phyloP scores from a whole-genome alignment of 1,284 basidiomycete genomes.

The Meripilus lineatus region DNA sequence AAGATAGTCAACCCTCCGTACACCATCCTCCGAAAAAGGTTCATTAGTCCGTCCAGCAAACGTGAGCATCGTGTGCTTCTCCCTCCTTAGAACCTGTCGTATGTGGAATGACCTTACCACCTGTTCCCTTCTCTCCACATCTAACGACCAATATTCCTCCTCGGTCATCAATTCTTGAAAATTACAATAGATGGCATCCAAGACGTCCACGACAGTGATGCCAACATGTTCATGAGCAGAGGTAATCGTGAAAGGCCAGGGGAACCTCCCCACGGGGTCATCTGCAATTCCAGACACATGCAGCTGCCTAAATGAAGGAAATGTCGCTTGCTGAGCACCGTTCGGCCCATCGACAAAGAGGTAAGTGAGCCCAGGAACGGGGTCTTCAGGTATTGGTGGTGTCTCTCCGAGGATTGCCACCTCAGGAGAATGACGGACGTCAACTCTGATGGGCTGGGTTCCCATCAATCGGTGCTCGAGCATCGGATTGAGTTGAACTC shows the following conservation, averaged over 20 bases:
- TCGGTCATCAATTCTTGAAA: slow-evolving; percentile 38
- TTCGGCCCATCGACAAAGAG: slow-evolving; percentile 33
- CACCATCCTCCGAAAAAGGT: slow-evolving; percentile 30
- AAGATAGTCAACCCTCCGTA: slow-evolving; percentile 48
- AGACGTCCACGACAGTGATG: slow-evolving; percentile 47
- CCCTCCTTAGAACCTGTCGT: slow-evolving; percentile 30
- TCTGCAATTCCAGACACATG: slow-evolving; percentile 47
- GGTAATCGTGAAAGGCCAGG: slow-evolving; percentile 48
- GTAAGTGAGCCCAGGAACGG: slow-evolving; percentile 19
- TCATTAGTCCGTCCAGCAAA: slow-evolving; percentile 7
- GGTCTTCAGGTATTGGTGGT: slow-evolving; percentile 5
- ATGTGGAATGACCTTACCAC: too few relatives aligned
- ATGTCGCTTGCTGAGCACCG: slow-evolving; percentile 51
- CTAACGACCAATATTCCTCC: slow-evolving; percentile 33
- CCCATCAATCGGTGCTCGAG: slow-evolving; percentile 42
- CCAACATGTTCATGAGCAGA: slow-evolving; percentile 29
- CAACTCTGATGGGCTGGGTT: slow-evolving; percentile 41
- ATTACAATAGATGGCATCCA: slow-evolving; percentile 39
- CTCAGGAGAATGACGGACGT: slow-evolving; percentile 31
- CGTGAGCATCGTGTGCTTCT: slow-evolving; percentile 13
- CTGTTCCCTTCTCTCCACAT: slow-evolving; percentile 27
- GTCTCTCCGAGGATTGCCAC: slow-evolving; percentile 12
- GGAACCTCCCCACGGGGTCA: slow-evolving; percentile 39
- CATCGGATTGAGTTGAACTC: slow-evolving; percentile 50
- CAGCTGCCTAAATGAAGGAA: slow-evolving; percentile 50